These are phyloP conservation scores for Colletotrichum navitas DNA, from an alignment of 2,329 filamentous ascomycete genomes.

Conservation along the genomic window DNA sequence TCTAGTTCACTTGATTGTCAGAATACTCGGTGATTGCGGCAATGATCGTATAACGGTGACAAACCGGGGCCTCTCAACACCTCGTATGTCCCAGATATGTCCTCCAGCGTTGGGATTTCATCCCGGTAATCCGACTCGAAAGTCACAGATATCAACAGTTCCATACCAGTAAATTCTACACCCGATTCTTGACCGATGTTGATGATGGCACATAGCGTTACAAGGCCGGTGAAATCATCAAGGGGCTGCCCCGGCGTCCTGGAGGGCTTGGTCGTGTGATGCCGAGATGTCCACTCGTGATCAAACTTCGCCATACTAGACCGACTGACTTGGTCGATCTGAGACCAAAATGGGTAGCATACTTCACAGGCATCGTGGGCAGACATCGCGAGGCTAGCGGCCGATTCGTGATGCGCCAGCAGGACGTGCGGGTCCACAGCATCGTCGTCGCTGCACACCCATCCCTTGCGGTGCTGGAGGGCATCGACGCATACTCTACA, in stretches of 20 bases:
- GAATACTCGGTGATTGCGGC: background rate
- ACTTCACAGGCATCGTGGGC: slow-evolving; percentile 16
- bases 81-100: background rate
- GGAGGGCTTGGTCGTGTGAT: fast-evolving
- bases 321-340: background rate
- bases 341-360: slow-evolving; percentile 24
- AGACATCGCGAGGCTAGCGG: slow-evolving; percentile 8
- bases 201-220: slow-evolving; percentile 7
- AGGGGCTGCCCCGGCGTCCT: background rate
- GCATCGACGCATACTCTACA: slow-evolving; percentile 3
- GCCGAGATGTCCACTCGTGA: background rate
- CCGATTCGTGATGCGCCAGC: slow-evolving; percentile 22
- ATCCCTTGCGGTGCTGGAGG: slow-evolving; percentile 21
- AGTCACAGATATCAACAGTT: background rate
- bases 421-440: background rate
- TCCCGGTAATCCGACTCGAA: slow-evolving; percentile 12
- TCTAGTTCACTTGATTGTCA: background rate
- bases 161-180: background rate
- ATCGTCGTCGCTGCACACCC: background rate
- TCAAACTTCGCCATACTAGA: background rate
- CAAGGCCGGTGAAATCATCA: slow-evolving; percentile 2
- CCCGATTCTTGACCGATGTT: background rate
- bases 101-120: background rate
- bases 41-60: background rate
- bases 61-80: background rate